Conservation (phyloP, 139 green algal species). For the Chlamydomonas schloesseri region DNA sequence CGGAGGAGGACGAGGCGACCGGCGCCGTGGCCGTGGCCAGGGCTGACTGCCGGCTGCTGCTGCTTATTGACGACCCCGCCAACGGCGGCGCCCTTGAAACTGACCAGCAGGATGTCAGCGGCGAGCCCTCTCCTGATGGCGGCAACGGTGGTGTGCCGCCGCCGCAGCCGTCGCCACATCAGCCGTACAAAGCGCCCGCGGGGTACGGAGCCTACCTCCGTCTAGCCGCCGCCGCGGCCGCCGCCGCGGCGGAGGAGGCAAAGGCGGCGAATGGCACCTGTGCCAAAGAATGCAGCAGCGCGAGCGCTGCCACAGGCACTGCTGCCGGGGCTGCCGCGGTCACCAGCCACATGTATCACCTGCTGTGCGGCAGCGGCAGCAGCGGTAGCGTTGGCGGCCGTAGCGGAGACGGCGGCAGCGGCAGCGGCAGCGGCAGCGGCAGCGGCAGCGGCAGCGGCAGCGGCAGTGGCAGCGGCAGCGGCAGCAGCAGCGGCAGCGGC, state of each 20-base stretch:
- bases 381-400: no score
- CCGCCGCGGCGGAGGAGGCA: constrained; percentile 8
- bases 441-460: no score
- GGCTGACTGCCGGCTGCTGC: no score
- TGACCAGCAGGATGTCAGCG: no score
- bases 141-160: neutral
- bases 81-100: no score
- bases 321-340: neutral
- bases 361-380: neutral
- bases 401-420: neutral
- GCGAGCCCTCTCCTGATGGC: neutral
- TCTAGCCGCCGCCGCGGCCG: neutral
- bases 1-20: neutral
- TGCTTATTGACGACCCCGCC: no score
- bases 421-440: neutral
- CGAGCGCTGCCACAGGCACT: no score
- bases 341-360: neutral
- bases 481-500: no score
- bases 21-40: neutral
- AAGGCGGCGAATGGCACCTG: neutral
- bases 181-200: neutral
- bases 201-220: neutral
- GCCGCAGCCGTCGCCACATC: neutral
- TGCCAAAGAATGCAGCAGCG: no score
- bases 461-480: no score